phyloP scores from a whole-genome alignment of 768 basidiomycete genomes.

The Boletus rex-veris region DNA sequence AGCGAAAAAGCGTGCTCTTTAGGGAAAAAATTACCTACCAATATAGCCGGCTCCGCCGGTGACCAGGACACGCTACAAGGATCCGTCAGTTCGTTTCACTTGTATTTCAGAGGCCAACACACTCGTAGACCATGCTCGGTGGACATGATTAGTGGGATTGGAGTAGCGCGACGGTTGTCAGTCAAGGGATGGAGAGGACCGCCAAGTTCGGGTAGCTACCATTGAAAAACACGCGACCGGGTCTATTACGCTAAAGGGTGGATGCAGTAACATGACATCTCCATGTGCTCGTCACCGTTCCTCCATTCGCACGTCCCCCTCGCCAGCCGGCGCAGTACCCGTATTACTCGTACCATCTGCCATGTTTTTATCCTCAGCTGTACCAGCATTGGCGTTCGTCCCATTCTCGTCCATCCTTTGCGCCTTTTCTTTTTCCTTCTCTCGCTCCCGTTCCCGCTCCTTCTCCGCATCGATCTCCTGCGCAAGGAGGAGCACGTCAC shows the following conservation, averaged over 20 bases:
- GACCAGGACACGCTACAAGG: conserved; percentile 55
- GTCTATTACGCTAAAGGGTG: background rate
- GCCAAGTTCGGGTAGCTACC: background rate
- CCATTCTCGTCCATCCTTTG: conserved; percentile 25
- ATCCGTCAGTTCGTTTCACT: conserved; percentile 9
- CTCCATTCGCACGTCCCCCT: conserved; percentile 53
- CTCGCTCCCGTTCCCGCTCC: conserved; percentile 37
- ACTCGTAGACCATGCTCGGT: conserved; percentile 43
- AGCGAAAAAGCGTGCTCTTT: background rate
- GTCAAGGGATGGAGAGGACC: background rate
- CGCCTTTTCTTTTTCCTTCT: conserved; percentile 31
- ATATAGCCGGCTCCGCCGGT: conserved; percentile 90
- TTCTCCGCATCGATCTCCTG: conserved; percentile 36
- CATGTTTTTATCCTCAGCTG: conserved; percentile 22
- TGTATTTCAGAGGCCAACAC: conserved; percentile 24
- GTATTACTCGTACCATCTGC: conserved; percentile 19
- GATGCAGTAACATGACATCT: background rate
- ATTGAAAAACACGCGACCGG: conserved; percentile 15
- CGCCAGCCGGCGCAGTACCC: conserved; percentile 26
- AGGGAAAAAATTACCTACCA: conserved; percentile 43
- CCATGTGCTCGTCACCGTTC: conserved; percentile 23
- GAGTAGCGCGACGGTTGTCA: background rate
- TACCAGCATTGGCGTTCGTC: conserved; percentile 19
- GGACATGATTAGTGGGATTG: conserved; percentile 23
- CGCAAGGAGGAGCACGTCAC: conserved; percentile 56